Evolutionary conservation across 2,329 filamentous ascomycete genomes (phyloP).

Genomic region (Colletotrichum abscissum): DNA sequence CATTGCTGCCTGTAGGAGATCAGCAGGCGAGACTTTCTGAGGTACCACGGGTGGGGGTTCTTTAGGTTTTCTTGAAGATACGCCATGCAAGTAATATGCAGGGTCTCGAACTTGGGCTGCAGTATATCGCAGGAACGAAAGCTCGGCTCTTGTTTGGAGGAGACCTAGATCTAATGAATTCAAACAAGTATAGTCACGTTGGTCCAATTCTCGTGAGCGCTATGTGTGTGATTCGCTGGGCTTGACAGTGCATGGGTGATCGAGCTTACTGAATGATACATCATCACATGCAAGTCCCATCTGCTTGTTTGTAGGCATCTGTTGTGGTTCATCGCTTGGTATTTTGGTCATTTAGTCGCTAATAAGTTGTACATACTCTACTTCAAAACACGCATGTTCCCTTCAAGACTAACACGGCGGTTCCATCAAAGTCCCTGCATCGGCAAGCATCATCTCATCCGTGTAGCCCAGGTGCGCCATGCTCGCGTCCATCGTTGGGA

Average conservation of each 20-base stretch:
- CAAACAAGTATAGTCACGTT: not conserved
- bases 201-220: not conserved
- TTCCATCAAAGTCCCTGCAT: slow-evolving; percentile 7
- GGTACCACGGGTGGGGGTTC: not conserved
- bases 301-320: not conserved
- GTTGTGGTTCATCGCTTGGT: not conserved
- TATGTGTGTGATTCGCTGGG: not conserved
- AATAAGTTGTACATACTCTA: not conserved
- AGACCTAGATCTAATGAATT: not conserved
- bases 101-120: not conserved
- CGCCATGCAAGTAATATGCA: not conserved
- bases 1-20: not conserved
- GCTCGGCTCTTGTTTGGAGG: not conserved
- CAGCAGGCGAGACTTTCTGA: slow-evolving; percentile 9
- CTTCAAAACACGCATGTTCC: not conserved
- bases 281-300: too few relatives aligned
- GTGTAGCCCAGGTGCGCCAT: slow-evolving; percentile 14
- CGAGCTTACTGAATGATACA: too few relatives aligned
- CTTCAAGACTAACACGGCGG: not conserved
- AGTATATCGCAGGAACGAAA: not conserved
- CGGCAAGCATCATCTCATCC: slow-evolving; percentile 23
- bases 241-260: not conserved
- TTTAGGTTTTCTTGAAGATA: not conserved
- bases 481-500: slow-evolving; percentile 40
- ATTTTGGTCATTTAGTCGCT: not conserved